Percentiles rank a stretch among this genome's conserved stretches.
Conservation (phyloP, 768 basidiomycete genomes). For the Hygrophorus russula region DNA sequence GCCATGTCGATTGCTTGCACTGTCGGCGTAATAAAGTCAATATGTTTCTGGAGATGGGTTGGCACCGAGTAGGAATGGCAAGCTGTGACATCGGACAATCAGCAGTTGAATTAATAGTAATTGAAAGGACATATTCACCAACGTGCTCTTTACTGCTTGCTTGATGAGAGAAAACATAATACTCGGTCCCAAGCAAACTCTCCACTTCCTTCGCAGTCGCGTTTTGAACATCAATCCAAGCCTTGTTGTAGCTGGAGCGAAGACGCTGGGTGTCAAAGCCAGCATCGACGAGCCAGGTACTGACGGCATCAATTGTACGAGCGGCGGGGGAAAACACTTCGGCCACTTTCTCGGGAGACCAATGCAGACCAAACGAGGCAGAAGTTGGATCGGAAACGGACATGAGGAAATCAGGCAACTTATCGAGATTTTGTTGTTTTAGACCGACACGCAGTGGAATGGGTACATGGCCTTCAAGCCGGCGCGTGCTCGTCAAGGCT, state of each 20-base stretch:
- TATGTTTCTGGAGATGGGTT: slow-evolving; percentile 13
- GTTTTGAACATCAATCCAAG: slow-evolving; percentile 21
- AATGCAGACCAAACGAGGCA: slow-evolving; percentile 22
- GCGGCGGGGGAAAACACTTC: slow-evolving; percentile 18
- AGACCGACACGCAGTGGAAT: slow-evolving; percentile 24
- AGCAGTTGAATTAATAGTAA: too few species aligned
- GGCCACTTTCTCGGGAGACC: slow-evolving; percentile 18
- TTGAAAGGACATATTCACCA: slow-evolving; percentile 10
- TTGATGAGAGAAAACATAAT: slow-evolving; percentile 18
- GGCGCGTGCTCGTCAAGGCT: slow-evolving; percentile 9
- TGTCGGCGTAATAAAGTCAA: slow-evolving; percentile 24
- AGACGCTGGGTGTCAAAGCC: slow-evolving; percentile 17
- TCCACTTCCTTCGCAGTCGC: slow-evolving; percentile 20
- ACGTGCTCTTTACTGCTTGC: slow-evolving; percentile 17
- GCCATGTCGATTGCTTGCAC: slow-evolving; percentile 18
- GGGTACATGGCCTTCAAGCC: slow-evolving; percentile 12
- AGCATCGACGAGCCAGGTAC: slow-evolving; percentile 17
- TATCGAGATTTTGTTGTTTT: slow-evolving; percentile 21
- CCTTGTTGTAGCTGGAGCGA: slow-evolving; percentile 11
- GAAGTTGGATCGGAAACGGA: slow-evolving; percentile 23
- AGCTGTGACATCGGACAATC: slow-evolving; percentile 5
- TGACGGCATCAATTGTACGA: slow-evolving; percentile 16
- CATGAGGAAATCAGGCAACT: slow-evolving; percentile 18
- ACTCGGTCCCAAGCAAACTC: slow-evolving; percentile 17
- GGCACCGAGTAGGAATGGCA: slow-evolving; percentile 23